phyloP scores from a whole-genome alignment of 2,329 filamentous ascomycete genomes.

The Pyrenophora tritici-repentis region DNA sequence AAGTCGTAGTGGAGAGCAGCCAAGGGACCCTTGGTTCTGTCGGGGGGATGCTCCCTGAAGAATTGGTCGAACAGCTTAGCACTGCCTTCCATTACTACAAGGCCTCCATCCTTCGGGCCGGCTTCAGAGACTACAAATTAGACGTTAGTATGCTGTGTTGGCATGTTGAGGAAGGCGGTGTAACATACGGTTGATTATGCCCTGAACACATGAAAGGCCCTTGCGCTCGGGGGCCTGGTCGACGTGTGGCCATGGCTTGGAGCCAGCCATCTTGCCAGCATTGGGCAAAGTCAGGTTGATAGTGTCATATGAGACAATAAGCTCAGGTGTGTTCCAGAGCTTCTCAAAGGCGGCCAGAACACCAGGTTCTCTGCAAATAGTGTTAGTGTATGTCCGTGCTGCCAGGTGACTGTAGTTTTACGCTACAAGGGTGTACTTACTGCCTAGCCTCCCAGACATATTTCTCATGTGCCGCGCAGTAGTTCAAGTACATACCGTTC shows the following conservation, averaged over 20 bases:
- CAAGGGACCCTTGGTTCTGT: slow-evolving; percentile 19
- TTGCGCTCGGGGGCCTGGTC: slow-evolving; percentile 52
- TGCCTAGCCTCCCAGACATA: slow-evolving; percentile 52
- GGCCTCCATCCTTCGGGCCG: slow-evolving; percentile 53
- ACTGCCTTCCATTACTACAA: slow-evolving; percentile 53
- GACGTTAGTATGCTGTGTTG: neutral
- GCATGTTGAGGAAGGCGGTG: slow-evolving; percentile 34
- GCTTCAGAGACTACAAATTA: slow-evolving; percentile 11
- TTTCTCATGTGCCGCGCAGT: slow-evolving; percentile 50
- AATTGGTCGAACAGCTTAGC: slow-evolving; percentile 41
- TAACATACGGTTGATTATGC: slow-evolving; percentile 49
- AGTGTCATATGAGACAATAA: slow-evolving; percentile 39
- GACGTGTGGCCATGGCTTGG: slow-evolving; percentile 50
- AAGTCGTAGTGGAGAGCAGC: slow-evolving; percentile 14
- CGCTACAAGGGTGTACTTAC: slow-evolving; percentile 2
- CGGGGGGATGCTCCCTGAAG: slow-evolving; percentile 15
- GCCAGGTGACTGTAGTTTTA: neutral
- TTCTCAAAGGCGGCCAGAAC: slow-evolving; percentile 51
- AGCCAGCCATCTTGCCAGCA: slow-evolving; percentile 43
- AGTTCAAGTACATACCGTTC: slow-evolving; percentile 48
- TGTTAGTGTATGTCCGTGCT: neutral
- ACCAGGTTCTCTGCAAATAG: slow-evolving; percentile 39
- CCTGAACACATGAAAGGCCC: slow-evolving; percentile 48
- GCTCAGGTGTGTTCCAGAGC: slow-evolving; percentile 47
- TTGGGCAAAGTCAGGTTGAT: slow-evolving; percentile 52